Percentiles rank a stretch among this genome's conserved stretches.
Evolutionary conservation across 75 land plant genomes (phyloP).

Genomic region (Isoetes taiwanensis): DNA sequence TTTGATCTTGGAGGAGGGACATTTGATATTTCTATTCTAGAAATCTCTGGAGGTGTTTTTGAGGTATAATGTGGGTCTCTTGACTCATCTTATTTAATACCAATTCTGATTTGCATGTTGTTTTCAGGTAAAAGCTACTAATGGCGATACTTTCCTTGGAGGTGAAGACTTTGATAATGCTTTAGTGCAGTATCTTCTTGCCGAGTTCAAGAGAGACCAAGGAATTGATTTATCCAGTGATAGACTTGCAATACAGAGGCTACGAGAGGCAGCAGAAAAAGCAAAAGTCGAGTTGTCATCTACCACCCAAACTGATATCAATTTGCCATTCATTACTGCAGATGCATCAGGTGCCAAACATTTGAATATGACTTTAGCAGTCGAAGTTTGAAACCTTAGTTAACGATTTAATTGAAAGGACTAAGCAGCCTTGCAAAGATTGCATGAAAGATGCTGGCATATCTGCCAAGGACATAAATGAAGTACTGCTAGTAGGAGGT

Average conservation of each 20-base stretch:
- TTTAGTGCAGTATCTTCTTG: conserved; percentile 44
- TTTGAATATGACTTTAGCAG: conserved; percentile 46
- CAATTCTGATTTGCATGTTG: not conserved
- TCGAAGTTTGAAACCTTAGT: conserved; percentile 63
- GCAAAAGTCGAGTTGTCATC: conserved; percentile 73
- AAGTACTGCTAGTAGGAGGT: conserved; percentile 68
- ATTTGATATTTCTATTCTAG: conserved; percentile 56
- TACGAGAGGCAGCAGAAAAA: conserved; percentile 66
- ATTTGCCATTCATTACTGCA: conserved; percentile 72
- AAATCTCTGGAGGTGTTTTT: conserved; percentile 55
- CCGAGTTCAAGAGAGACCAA: conserved; percentile 52
- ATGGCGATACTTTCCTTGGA: conserved; percentile 58
- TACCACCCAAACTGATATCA: conserved; percentile 49
- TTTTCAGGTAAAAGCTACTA: conserved; percentile 46
- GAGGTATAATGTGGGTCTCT: conserved; percentile 22
- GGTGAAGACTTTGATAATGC: conserved; percentile 73
- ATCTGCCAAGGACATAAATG: conserved; percentile 52
- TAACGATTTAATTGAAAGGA: conserved; percentile 51
- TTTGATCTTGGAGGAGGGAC: conserved; percentile 67
- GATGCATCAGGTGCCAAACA: conserved; percentile 72
- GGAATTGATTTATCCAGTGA: conserved; percentile 54
- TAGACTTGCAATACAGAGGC: conserved; percentile 50
- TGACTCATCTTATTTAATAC: not conserved
- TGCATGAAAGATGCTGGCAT: conserved; percentile 64
- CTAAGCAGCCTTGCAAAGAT: conserved; percentile 50